Evolutionary conservation across 2,329 filamentous ascomycete species (phyloP), one percentile per base, ranked within the genome.

Genomic region (Aspergillus tubingensis): DNA sequence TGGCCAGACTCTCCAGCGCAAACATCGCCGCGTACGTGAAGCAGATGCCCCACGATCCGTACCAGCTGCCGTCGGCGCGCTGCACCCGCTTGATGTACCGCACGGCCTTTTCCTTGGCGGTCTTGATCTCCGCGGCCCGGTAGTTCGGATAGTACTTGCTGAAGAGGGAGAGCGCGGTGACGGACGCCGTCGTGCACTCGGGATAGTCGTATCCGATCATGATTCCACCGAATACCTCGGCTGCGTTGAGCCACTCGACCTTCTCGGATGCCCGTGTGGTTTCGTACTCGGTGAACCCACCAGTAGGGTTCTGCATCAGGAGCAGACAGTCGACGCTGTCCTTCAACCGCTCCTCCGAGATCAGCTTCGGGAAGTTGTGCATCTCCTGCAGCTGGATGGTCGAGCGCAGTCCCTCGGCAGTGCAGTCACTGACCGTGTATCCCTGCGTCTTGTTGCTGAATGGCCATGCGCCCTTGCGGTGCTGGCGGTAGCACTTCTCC

Each of bases 191-290:
- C 0, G 95, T 99, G 80, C 95, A 99, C 76, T 99, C 95, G 0
- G 94, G 92, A 72, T 99, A 98, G 74, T 96, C 92, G 75, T 99
- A 99, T 73, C 98, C 94, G 57, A 99, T 89, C 95, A 99, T 99
- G 79, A 99, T 99, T 19, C 88, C 86, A 13, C 92, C 93, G 75
- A 99, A 99, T 0, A 99, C 93, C 74, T 99, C 95, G 1, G 95
- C 95, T 0, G 94, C 94, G 71, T 99, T 99, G 47, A 99, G 85
- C 74, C 88, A 83, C 76, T 99, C 95, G 66, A 98, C 76, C 66
- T 85, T 86, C 66, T 90, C 83, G 8, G 91, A 89, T 2, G 90
- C 94, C 25, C 95, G 87, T 1, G 89, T 89, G 1, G 86, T 86
- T 73, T 99, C 95, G 74, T 99, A 99, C 15, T 92, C 95, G 0